phyloP scores from a whole-genome alignment of 805 yeast species.

The Sugiyamaella marilandica region DNA sequence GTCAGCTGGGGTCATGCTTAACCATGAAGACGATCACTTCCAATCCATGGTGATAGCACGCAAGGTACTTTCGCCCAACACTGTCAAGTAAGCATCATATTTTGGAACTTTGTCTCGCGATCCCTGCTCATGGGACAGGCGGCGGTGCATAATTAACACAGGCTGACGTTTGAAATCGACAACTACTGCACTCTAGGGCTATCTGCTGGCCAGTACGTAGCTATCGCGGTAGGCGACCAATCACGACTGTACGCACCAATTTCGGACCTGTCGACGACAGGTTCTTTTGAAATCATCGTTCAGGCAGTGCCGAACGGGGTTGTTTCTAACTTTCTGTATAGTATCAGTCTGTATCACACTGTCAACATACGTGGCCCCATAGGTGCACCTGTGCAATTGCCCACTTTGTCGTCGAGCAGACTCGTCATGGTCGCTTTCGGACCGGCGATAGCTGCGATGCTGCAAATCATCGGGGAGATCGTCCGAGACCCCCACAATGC shows the following conservation, averaged over 20 bases:
- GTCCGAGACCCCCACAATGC: conserved; percentile 70
- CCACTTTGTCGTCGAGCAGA: conserved; percentile 65
- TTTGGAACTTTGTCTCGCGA: too few relatives aligned
- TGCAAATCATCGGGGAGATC: conserved; percentile 80
- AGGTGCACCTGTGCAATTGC: conserved; percentile 78
- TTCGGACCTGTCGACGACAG: conserved; percentile 62
- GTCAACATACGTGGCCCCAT: conserved; percentile 74
- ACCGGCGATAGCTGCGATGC: conserved; percentile 88
- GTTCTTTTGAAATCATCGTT: conserved; percentile 78
- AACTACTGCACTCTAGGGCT: conserved; percentile 67
- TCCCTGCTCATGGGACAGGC: too few relatives aligned
- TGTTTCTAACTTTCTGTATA: conserved; percentile 68
- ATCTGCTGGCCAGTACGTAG: conserved; percentile 92
- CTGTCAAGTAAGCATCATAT: conserved; percentile 45
- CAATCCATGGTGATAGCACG: background rate
- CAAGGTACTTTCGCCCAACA: conserved; percentile 63
- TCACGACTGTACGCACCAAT: conserved; percentile 84
- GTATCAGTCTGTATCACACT: conserved; percentile 70
- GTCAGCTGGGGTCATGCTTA: background rate
- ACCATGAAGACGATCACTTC: background rate
- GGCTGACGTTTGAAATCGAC: background rate
- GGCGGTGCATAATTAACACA: background rate
- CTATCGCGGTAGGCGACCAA: conserved; percentile 64
- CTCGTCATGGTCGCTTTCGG: conserved; percentile 96
- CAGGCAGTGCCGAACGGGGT: conserved; percentile 82